Base-by-base conservation (phyloP, 2,329 filamentous ascomycete species). In the Claviceps sp. region DNA sequence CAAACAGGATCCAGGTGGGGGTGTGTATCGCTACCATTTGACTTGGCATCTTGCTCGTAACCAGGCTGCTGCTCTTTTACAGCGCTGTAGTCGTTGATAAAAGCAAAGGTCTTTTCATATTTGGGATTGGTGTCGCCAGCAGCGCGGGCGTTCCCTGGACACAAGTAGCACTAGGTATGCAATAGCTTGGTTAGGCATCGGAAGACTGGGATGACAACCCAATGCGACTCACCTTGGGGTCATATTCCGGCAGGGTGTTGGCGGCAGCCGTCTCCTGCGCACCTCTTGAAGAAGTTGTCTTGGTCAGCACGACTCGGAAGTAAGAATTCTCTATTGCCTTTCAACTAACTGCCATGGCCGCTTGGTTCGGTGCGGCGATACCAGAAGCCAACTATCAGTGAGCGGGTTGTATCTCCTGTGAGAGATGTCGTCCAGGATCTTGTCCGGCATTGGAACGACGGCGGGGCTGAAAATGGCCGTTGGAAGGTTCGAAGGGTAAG, bases 1-100 rank as follows among this genome's bases (percentile, higher is more conserved):
- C 26, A 11, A 13, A 3, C 5, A 34, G 20, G 43, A 36, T 22
- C 9, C n/a, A 37, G 16, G 22, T 11, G 5, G 30, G 36, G 26
- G 14, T 18, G 16, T 30, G 14, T n/a, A 26, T 18, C 20, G 46
- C 20, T 58, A 65, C 67, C 62, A 59, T 77, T 65, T 24, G 66
- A 65, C 4, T 66, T 68, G 9, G 62, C 51, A 4, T 70, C 65
- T 2, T 69, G 67, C 38, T 67, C 63, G 68, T 97, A 98, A 47
- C 87, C 82, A 34, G 84, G 82, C 68, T 98, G 93, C 56, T 87
- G 77, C 69, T 96, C 90, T 70, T 95, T 96, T 49, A 98, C 91
- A 2, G 93, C 93, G 62, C 89, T 94, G 70, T 93, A 98, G 67
- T 98, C 93, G 63, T 98, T 98, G 59, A 97, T 86, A 63, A 98